phyloP scores from a whole-genome alignment of 495 filamentous ascomycete species.

The Articulospora tetracladia region DNA sequence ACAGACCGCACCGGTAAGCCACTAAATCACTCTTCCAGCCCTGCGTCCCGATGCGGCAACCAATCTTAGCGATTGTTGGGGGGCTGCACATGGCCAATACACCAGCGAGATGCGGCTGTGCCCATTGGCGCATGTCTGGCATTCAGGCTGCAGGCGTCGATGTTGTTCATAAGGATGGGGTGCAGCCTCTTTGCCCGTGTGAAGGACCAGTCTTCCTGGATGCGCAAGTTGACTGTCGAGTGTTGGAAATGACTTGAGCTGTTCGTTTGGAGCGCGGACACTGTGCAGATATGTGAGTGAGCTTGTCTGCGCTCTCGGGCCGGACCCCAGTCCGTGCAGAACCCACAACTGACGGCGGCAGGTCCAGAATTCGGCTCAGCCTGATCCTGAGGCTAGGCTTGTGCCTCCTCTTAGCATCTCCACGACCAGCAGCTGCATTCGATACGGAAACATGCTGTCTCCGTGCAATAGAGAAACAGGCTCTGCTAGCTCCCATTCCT shows the following conservation, averaged over 20 bases:
- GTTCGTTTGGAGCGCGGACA: no score
- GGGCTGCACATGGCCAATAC: no score
- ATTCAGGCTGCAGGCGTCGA: no score
- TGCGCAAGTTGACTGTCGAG: no score
- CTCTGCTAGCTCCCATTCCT: constrained; percentile 2
- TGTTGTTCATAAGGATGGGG: no score
- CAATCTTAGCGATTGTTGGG: no score
- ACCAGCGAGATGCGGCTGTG: background rate
- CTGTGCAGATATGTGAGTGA: background rate
- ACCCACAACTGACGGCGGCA: background rate
- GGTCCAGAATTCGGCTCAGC: background rate
- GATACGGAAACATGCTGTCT: constrained; percentile 8
- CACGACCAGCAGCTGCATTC: background rate
- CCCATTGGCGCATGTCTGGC: background rate
- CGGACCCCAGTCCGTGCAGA: background rate
- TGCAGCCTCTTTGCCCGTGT: no score
- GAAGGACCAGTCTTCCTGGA: no score
- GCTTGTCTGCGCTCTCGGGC: background rate
- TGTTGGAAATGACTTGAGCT: no score
- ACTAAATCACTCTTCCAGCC: background rate
- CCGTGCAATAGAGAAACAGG: background rate
- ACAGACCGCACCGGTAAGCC: no score
- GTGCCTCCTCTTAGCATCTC: background rate
- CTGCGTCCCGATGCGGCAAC: background rate
- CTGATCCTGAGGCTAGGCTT: background rate